phyloP scores from a whole-genome alignment of 805 yeast genomes.

The Blastobotrys mokoenaii region DNA sequence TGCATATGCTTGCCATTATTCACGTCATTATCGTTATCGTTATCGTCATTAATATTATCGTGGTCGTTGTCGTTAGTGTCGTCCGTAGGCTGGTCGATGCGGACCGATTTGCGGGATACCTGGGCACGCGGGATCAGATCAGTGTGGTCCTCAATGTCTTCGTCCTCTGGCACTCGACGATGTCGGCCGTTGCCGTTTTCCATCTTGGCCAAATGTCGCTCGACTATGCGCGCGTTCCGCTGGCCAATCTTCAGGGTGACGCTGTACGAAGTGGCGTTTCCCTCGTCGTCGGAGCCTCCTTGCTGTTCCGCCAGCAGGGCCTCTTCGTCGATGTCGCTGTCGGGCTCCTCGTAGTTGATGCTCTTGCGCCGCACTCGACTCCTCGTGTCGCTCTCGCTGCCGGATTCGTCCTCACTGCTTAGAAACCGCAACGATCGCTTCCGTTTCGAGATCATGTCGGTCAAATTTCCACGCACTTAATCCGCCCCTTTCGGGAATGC shows the following conservation, averaged over 20 bases:
- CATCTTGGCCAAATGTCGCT: constrained; percentile 3
- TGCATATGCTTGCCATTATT: constrained; percentile 2
- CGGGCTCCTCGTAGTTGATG: constrained; percentile 10
- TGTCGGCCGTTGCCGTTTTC: not conserved
- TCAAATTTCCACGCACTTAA: too few relatives aligned
- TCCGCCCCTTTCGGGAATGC: too few relatives aligned
- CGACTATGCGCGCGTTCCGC: constrained; percentile 9
- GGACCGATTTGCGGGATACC: too few relatives aligned
- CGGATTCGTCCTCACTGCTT: not conserved
- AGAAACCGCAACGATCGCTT: too few relatives aligned
- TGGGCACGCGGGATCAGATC: too few relatives aligned
- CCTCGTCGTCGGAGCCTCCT: constrained; percentile 1
- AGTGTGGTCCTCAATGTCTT: not conserved
- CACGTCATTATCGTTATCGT: constrained; percentile 8
- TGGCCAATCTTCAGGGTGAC: constrained; percentile 15
- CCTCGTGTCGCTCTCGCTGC: not conserved
- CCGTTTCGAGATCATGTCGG: too few relatives aligned
- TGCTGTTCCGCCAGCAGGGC: not conserved
- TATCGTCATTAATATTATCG: constrained; percentile 3
- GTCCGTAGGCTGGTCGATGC: too few relatives aligned
- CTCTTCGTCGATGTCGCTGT: constrained; percentile 1
- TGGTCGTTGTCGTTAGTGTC: not conserved
- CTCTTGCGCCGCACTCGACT: constrained; percentile 3
- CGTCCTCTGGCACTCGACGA: not conserved
- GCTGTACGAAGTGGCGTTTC: not conserved